Evolutionary conservation across 306 rosid genomes (phyloP), one percentile per base, ranked within the genome.

Genomic region (Rosa multiflora): DNA sequence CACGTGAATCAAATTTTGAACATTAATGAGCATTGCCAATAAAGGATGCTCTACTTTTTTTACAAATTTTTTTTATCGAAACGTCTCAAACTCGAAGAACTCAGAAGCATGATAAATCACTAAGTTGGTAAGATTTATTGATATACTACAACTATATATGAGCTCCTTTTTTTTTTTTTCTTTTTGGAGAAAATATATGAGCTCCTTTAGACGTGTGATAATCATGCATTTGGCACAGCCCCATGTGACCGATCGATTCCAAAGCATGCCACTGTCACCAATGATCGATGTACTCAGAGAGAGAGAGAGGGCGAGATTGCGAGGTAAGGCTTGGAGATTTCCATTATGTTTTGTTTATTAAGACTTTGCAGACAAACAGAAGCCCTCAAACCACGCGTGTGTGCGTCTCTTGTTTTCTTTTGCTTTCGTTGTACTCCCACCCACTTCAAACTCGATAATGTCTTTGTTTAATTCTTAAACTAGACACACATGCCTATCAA

Each of bases 311-410:
- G 37, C 37, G 37, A 32, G 37, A 32, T 32, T 2, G 37, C 37
- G 37, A 32, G 37, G 37, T 32, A 32, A 32, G 15, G 7, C 15
- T 4, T 4, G 17, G 0, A 48, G 69, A 13, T 5, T 29, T 64
- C 39, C 69, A 32, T 35, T 15, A 32, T 32, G 44, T 35, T 35
- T 66, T 64, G 70, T 64, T 64, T 32, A 64, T 35, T 6, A 15
- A 15, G 4, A 29, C 20, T 73, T 42, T 55, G 46, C 18, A 74
- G 83, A 74, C 79, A 67, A 66, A 61, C 61, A 73, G 46, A 73
- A 80, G 75, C 52, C 79, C 56, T 15, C 4, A 21, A 64, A 63
- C 58, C 78, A 80, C 74, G 83, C 78, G 74, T 74, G 63, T 53
- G 75, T 68, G 18, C 43, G 42, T 13, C 40, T 5, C n/a, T 32